Base-by-base conservation (phyloP, 148 eudicot species). In the Rhododendron molle region DNA sequence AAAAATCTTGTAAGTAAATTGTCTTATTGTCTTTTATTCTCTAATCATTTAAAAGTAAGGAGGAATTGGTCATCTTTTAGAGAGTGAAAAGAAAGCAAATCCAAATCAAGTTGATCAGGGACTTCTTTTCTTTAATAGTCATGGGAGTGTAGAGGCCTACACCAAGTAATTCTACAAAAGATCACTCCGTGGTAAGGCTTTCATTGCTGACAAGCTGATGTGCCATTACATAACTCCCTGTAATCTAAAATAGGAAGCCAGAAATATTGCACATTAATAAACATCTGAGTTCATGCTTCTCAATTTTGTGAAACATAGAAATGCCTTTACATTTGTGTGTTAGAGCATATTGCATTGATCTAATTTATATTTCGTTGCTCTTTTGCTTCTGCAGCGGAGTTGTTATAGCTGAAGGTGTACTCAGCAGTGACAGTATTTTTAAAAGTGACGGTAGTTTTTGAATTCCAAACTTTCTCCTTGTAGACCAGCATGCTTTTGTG, bases 351-450 rank as follows among this genome's bases (percentile, higher is more conserved):
- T 20, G 47, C 34, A 32, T 73, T 58, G 40, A 10, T 12, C 26
- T 52, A 32, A 73, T 47, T n/a, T 58, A 50, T 46, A 12, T 28
- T 56, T 58, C 1, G 32, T 79, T 80, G 18, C 56, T 28, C 21
- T 78, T 86, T 81, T 71, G 20, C 71, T 52, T 85, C 84, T 92
- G 95, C 95, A 96, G 99, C 83, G 99, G 99, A 23, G 89, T 93
- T 60, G 93, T 96, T 84, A 96, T 96, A 90, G 99, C 99, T 18
- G 93, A 96, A 92, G 94, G 98, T 83, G 89, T 92, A 84, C 89
- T 94, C 36, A 86, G 88, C 85, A 90, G 91, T 86, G 92, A 89
- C 85, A 90, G 82, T 52, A 85, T 93, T 43, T 89, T 92, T 82
- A 88, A 91, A 80, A 90, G 83, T 86, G 92, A 96, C 34, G 98